phyloP scores from a whole-genome alignment of 2,329 filamentous ascomycete genomes.

The Cladophialophora immunda region DNA sequence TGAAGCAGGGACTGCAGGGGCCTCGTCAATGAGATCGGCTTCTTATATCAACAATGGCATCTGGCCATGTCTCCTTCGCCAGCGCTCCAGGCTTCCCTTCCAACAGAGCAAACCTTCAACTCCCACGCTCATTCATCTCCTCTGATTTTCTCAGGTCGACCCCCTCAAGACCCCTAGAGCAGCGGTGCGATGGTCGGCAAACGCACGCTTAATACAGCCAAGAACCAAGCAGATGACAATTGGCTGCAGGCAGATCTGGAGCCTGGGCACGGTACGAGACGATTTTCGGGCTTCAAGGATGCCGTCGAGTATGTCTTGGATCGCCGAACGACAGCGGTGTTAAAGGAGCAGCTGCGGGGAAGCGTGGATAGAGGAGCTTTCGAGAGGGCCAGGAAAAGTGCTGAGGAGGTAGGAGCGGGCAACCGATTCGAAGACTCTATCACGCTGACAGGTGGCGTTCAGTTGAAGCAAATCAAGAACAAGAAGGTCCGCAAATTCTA shows the following conservation, averaged over 20 bases:
- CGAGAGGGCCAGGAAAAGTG: conserved; percentile 60
- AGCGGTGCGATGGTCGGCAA: conserved; percentile 32
- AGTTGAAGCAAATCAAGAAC: conserved; percentile 58
- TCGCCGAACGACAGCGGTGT: conserved; percentile 53
- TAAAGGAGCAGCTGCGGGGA: conserved; percentile 60
- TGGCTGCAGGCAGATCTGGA: conserved; percentile 39
- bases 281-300: conserved; percentile 55
- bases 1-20: conserved; percentile 8
- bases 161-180: not conserved
- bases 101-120: not conserved
- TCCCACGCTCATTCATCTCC: not conserved
- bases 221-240: conserved; percentile 13
- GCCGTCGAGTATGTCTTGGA: conserved; percentile 57
- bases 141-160: not conserved
- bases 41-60: conserved; percentile 7
- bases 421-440: not conserved
- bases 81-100: too few relatives aligned
- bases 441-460: conserved; percentile 5
- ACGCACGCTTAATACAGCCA: conserved; percentile 26
- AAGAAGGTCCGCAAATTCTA: conserved; percentile 65
- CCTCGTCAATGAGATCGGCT: not conserved
- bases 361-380: conserved; percentile 57
- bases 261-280: conserved; percentile 34
- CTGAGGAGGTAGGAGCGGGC: conserved; percentile 54
- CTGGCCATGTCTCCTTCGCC: not conserved